Evolutionary conservation across 176 grass and related monocot genomes (phyloP).

Genomic region (Saccharum spontaneum): DNA sequence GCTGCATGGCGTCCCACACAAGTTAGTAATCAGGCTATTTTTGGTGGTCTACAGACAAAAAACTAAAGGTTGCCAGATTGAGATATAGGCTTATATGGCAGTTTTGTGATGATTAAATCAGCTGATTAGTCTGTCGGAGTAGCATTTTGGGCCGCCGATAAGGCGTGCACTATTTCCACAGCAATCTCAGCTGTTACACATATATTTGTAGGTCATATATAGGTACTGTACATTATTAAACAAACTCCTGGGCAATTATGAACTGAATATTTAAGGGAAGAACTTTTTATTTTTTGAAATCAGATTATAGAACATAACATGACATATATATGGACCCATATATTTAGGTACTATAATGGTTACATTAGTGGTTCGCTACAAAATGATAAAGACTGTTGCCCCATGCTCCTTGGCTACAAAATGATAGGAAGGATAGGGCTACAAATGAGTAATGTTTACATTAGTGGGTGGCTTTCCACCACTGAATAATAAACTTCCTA

Average conservation of each 20-base stretch:
- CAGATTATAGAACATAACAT: too few relatives aligned
- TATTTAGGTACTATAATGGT: too few relatives aligned
- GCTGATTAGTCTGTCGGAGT: neutral
- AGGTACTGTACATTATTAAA: constrained; percentile 18
- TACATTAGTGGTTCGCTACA: too few relatives aligned
- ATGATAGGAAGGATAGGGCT: neutral
- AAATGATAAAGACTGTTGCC: too few relatives aligned
- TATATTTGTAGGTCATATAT: constrained; percentile 10
- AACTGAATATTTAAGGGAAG: neutral
- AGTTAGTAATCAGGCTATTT: constrained; percentile 2
- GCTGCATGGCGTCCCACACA: neutral
- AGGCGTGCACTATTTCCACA: constrained; percentile 4
- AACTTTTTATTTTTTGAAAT: neutral
- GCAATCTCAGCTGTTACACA: constrained; percentile 15
- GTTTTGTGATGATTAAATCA: constrained; percentile 14
- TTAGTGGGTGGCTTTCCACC: neutral
- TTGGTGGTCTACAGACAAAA: neutral
- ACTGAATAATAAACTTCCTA: neutral
- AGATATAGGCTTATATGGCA: constrained; percentile 37
- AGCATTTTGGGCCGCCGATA: constrained; percentile 11
- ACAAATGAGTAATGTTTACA: neutral
- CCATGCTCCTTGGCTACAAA: too few relatives aligned
- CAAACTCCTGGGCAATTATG: neutral
- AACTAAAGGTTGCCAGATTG: neutral
- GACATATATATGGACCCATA: too few relatives aligned